Base-by-base conservation (phyloP, 192 early-diverging fungal species). In the Piromyces finnis region DNA sequence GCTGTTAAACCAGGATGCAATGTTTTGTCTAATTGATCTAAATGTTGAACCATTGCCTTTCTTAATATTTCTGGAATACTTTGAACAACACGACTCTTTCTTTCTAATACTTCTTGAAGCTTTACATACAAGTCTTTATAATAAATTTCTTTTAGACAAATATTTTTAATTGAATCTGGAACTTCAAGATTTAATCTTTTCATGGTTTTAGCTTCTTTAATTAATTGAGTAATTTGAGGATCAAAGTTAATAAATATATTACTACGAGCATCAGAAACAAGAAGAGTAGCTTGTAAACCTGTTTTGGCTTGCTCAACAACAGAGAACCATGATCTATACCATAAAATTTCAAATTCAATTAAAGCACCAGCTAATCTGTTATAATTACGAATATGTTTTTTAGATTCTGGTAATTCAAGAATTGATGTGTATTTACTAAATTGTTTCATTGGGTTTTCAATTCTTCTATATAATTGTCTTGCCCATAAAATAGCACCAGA, bases 351-450 rank as follows among this genome's bases (percentile, higher is more conserved):
- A 81, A 90, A 91, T 81, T 91, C 90, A 79, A 91, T 88, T 77
- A 91, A 81, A 0, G 89, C 90, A 14, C 90, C 81, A 5, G 90
- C 89, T 32, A 91, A 86, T 79, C 88, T 91, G 82, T 91, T 91
- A 88, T 91, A 91, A 83, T 91, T 91, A 30, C 87, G 84, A 68
- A 91, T 89, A 80, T 91, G 89, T 78, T 91, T 91, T 79, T 88
- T 91, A 13, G 89, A 87, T 36, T 91, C 90, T 29, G 83, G 36
- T 28, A 85, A 86, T 9, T 91, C 89, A 13, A 91, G 82, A 16
- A 91, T 88, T 35, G 79, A 78, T 15, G 90, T 91, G 79, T 88
- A 85, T 36, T 77, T 77, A 77, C 86, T 86, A 81, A 91, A 91
- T 36, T 88, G 85, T 80, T 81, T 83, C 90, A 91, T 91, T 28